Evolutionary conservation across 768 basidiomycete species (phyloP).

Genomic region (Naematelia aurantialba): DNA sequence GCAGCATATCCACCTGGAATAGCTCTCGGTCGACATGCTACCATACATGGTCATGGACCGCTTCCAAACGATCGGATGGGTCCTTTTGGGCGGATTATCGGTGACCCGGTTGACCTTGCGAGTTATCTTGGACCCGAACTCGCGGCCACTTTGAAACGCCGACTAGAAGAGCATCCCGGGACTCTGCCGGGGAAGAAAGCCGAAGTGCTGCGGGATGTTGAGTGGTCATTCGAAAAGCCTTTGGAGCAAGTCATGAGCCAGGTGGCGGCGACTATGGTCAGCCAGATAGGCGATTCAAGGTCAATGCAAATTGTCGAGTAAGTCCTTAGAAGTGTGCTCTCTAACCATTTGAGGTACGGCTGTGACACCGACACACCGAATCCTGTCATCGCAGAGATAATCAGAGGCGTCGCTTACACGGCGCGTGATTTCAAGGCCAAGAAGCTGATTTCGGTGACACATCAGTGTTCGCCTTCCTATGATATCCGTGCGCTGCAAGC

Average conservation of each 20-base stretch:
- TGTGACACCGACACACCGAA: conserved; percentile 20
- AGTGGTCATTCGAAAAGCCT: conserved; percentile 29
- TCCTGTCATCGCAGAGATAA: conserved; percentile 10
- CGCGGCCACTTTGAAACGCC: conserved; percentile 15
- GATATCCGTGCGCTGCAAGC: conserved; percentile 20
- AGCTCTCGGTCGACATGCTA: not conserved
- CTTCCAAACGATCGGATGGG: not conserved
- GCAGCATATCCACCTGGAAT: not conserved
- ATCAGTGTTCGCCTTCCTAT: conserved; percentile 21
- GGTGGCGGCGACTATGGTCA: conserved; percentile 4
- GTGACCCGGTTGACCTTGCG: conserved; percentile 11
- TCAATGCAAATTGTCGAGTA: conserved; percentile 21
- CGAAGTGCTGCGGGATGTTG: conserved; percentile 12
- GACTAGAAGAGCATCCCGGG: conserved; percentile 10
- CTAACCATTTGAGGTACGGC: conserved; percentile 15
- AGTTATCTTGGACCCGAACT: conserved; percentile 23
- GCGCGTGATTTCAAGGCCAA: conserved; percentile 1
- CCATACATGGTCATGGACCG: not conserved
- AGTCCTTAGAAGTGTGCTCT: conserved; percentile 7
- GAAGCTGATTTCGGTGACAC: conserved; percentile 15
- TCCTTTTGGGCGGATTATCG: conserved; percentile 8
- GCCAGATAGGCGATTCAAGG: not conserved
- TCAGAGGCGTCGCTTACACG: conserved; percentile 4
- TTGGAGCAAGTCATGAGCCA: conserved; percentile 10
- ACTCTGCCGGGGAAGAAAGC: conserved; percentile 2